Evolutionary conservation across 495 filamentous ascomycete genomes (phyloP).

Genomic region (Lasiosphaeris hirsuta): DNA sequence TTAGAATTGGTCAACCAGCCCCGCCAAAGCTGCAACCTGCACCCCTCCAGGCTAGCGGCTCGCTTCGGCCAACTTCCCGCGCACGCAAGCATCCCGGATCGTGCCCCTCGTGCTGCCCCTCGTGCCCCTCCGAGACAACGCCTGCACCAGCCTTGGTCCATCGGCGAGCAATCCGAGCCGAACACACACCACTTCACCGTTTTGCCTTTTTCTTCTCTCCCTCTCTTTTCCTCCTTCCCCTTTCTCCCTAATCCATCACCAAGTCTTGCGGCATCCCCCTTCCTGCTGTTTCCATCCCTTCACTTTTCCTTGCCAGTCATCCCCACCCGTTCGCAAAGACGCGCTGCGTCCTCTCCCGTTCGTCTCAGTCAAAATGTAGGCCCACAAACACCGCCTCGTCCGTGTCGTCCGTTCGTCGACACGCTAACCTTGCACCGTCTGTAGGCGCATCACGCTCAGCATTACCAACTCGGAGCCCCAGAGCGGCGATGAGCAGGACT

Average conservation of each 20-base stretch:
- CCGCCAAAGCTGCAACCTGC: background rate
- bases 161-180: background rate
- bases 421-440: background rate
- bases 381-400: background rate
- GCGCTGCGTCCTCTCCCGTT: too few species aligned
- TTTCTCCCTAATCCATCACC: background rate
- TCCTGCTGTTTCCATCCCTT: too few species aligned
- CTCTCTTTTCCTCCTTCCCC: background rate
- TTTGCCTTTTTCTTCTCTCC: background rate
- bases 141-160: background rate
- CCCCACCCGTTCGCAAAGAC: too few species aligned
- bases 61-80: constrained; percentile 9
- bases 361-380: background rate
- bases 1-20: background rate
- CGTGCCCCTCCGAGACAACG: constrained; percentile 10
- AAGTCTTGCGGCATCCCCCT: too few species aligned
- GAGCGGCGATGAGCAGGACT: constrained; percentile 63
- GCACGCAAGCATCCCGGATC: background rate
- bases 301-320: too few species aligned
- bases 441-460: constrained; percentile 47
- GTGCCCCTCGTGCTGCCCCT: constrained; percentile 7
- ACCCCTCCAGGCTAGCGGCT: constrained; percentile 3
- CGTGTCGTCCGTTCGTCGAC: background rate
- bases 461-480: constrained; percentile 75
- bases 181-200: background rate